These are phyloP conservation scores for Naganishia vishniacii DNA, from an alignment of 768 basidiomycete genomes.

Conservation along the genomic window DNA sequence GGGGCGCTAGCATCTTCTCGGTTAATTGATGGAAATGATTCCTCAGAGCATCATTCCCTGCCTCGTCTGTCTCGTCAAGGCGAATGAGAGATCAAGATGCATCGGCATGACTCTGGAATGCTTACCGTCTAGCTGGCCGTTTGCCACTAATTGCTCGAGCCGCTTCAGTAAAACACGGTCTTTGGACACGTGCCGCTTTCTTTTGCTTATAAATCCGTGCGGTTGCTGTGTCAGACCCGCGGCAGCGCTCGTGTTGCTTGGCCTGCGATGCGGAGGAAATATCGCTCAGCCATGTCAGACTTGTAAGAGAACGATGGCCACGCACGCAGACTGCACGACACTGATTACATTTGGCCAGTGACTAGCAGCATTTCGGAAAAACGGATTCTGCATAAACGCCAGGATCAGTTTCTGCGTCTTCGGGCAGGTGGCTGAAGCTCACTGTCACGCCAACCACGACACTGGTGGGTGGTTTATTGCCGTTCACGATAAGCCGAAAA, in stretches of 20 bases:
- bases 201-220: constrained; percentile 49
- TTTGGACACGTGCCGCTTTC: constrained; percentile 78
- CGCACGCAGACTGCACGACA: constrained; percentile 24
- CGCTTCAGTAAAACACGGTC: constrained; percentile 68
- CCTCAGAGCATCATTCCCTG: constrained; percentile 60
- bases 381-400: constrained; percentile 41
- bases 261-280: background rate
- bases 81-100: background rate
- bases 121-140: constrained; percentile 46
- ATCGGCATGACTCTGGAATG: no score
- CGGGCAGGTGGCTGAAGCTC: constrained; percentile 13
- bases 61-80: constrained; percentile 47
- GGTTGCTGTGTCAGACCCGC: constrained; percentile 24
- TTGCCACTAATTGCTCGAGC: constrained; percentile 54
- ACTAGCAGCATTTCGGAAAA: constrained; percentile 48
- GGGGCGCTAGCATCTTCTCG: constrained; percentile 75
- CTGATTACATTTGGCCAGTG: constrained; percentile 50
- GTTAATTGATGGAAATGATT: constrained; percentile 80
- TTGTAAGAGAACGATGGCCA: background rate
- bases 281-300: no score
- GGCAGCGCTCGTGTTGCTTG: background rate
- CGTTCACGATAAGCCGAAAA: constrained; percentile 66
- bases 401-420: constrained; percentile 20
- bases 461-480: constrained; percentile 53
- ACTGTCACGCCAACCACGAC: constrained; percentile 47